Evolutionary conservation across 805 yeast genomes (phyloP).

Genomic region (Cyberlindnera petersonii): DNA sequence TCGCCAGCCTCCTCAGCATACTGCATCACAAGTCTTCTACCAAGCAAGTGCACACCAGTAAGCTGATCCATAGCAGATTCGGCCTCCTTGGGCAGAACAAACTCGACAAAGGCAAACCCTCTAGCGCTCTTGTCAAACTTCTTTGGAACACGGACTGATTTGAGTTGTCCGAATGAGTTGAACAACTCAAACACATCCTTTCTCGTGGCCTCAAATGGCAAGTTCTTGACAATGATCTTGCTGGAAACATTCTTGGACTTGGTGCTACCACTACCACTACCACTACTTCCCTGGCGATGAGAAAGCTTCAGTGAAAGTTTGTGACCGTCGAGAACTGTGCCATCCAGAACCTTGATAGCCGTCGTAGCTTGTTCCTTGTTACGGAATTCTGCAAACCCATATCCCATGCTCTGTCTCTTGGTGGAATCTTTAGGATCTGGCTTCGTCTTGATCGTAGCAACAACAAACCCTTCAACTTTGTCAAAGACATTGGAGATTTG

Average conservation of each 20-base stretch:
- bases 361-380: conserved; percentile 72
- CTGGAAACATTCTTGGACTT: conserved; percentile 20
- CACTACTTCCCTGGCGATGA: conserved; percentile 60
- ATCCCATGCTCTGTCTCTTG: conserved; percentile 86
- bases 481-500: conserved; percentile 61
- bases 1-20: conserved; percentile 80
- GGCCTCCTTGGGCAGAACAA: conserved; percentile 81
- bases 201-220: conserved; percentile 94
- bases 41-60: conserved; percentile 93
- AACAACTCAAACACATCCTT: conserved; percentile 90
- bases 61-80: conserved; percentile 90
- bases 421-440: conserved; percentile 77
- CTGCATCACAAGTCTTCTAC: conserved; percentile 91
- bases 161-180: conserved; percentile 90
- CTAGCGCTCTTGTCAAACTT: conserved; percentile 93
- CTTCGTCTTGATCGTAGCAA: conserved; percentile 80
- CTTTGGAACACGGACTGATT: conserved; percentile 93
- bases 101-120: conserved; percentile 98
- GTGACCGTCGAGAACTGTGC: conserved; percentile 81
- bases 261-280: conserved; percentile 25
- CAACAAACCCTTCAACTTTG: conserved; percentile 70
- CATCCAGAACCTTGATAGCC: conserved; percentile 73
- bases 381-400: conserved; percentile 90
- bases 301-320: conserved; percentile 85
- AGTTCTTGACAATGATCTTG: conserved; percentile 83